Percentiles rank a stretch among this genome's conserved stretches.
These are phyloP conservation scores for Leccinum longicurvipes DNA, from an alignment of 768 basidiomycete genomes.

Conservation along the genomic window DNA sequence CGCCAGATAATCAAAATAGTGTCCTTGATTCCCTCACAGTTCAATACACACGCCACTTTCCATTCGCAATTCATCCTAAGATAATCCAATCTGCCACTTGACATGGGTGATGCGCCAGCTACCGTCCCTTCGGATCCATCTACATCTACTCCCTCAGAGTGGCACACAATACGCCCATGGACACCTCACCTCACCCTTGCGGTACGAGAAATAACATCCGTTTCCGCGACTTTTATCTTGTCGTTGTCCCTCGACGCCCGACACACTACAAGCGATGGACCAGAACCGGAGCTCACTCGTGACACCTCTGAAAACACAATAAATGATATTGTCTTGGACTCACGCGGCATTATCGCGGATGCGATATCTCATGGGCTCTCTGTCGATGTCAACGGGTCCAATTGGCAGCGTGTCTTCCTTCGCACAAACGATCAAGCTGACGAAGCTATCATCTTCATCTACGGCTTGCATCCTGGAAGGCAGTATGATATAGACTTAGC, in stretches of 20 bases:
- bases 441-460: slow-evolving; percentile 88
- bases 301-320: slow-evolving; percentile 37
- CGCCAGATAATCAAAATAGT: background rate
- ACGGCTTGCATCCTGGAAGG: slow-evolving; percentile 82
- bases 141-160: slow-evolving; percentile 33
- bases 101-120: slow-evolving; percentile 19
- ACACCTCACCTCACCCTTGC: slow-evolving; percentile 64
- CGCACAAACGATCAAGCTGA: slow-evolving; percentile 78
- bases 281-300: slow-evolving; percentile 28
- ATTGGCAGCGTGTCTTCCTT: slow-evolving; percentile 77
- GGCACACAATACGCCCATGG: slow-evolving; percentile 80
- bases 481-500: slow-evolving; percentile 89
- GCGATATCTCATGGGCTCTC: slow-evolving; percentile 71
- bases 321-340: slow-evolving; percentile 29
- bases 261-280: slow-evolving; percentile 13
- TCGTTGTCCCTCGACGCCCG: slow-evolving; percentile 46
- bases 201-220: slow-evolving; percentile 80
- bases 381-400: slow-evolving; percentile 74
- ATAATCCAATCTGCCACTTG: background rate
- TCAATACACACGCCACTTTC: background rate
- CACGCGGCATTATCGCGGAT: slow-evolving; percentile 54
- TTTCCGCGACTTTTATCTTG: slow-evolving; percentile 73
- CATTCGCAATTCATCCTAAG: background rate
- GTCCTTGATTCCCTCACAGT: background rate
- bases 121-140: slow-evolving; percentile 10